Conservation (phyloP, 352 stramenopile genomes). For the Globisporangium uncinulatum region DNA sequence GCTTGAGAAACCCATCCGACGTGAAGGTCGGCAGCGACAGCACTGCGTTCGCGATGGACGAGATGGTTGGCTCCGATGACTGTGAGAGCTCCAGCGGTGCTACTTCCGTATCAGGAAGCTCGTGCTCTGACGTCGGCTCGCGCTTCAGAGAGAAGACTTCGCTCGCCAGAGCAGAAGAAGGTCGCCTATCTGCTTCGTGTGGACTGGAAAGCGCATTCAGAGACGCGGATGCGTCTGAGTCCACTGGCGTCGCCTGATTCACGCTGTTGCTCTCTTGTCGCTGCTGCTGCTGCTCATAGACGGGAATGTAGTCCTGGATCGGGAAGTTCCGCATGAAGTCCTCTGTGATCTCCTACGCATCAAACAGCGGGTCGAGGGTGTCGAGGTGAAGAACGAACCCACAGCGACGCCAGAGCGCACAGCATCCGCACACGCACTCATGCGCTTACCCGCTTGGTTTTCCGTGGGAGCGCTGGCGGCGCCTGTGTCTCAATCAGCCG, state of each 20-base stretch:
- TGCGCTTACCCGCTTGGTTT: slow-evolving; percentile 10
- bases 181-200: background rate
- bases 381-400: background rate
- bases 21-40: slow-evolving; percentile 44
- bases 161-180: background rate
- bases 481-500: background rate
- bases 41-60: slow-evolving; percentile 45
- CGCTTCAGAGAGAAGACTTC: background rate
- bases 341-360: slow-evolving; percentile 30
- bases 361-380: background rate
- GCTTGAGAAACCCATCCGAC: slow-evolving; percentile 30
- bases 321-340: slow-evolving; percentile 66
- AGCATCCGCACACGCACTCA: background rate
- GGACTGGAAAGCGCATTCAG: background rate
- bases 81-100: background rate
- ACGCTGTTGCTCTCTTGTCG: background rate
- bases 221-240: background rate
- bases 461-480: background rate
- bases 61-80: slow-evolving; percentile 8
- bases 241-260: background rate
- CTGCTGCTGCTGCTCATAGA: slow-evolving; percentile 1
- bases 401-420: background rate
- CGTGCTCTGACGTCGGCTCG: background rate
- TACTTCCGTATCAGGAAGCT: background rate
- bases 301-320: slow-evolving; percentile 65